Conservation (phyloP, 2,329 filamentous ascomycete species). For the Botrytis fragariae region DNA sequence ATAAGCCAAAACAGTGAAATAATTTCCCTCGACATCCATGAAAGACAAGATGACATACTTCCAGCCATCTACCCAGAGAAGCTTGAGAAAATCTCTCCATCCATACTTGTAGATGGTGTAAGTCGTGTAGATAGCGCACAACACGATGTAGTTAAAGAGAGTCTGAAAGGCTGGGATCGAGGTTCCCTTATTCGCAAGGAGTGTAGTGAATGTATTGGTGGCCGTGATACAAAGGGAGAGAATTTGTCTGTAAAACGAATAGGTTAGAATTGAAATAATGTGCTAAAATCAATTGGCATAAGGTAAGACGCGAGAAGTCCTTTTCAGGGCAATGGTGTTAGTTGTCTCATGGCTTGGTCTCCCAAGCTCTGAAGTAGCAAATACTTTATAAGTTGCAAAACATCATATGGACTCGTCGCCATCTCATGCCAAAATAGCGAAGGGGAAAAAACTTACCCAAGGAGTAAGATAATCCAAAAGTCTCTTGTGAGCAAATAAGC, state of each 20-base stretch:
- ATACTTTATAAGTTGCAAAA: conserved; percentile 85
- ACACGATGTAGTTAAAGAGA: conserved; percentile 87
- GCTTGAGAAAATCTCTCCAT: conserved; percentile 61
- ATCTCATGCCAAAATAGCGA: neutral
- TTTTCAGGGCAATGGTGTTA: conserved; percentile 84
- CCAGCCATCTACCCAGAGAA: conserved; percentile 76
- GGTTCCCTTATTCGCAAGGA: conserved; percentile 65
- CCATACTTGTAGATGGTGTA: conserved; percentile 80
- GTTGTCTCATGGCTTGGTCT: conserved; percentile 92
- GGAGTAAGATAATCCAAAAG: conserved; percentile 78
- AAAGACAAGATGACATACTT: conserved; percentile 91
- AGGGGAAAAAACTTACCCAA: conserved; percentile 56
- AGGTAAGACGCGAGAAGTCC: conserved; percentile 27
- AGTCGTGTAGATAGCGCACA: conserved; percentile 77
- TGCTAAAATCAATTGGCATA: neutral
- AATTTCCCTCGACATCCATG: conserved; percentile 94
- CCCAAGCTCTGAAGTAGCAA: conserved; percentile 99
- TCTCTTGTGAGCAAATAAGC: conserved; percentile 79
- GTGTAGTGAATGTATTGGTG: conserved; percentile 84
- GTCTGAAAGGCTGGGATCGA: conserved; percentile 94
- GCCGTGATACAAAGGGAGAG: conserved; percentile 86
- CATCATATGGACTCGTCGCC: conserved; percentile 64
- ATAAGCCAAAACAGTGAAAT: conserved; percentile 95
- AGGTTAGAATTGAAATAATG: conserved; percentile 21
- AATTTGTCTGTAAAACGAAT: conserved; percentile 55